Evolutionary conservation across 495 filamentous ascomycete genomes (phyloP).

Genomic region (Penicillium riverlandense): DNA sequence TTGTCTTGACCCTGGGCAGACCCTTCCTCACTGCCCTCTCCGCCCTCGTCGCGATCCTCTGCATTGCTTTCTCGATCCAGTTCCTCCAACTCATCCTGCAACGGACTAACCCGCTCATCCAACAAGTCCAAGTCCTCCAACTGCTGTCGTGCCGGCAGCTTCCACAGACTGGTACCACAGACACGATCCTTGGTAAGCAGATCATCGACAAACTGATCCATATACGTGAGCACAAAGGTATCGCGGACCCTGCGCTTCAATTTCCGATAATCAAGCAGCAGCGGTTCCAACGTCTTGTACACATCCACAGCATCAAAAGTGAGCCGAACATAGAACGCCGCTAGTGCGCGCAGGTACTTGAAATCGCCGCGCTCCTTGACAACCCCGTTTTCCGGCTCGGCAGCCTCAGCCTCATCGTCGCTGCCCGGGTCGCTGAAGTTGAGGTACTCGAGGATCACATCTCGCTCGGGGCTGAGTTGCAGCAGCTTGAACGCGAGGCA

Average conservation of each 20-base stretch:
- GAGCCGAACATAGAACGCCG: constrained; percentile 87
- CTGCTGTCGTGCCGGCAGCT: constrained; percentile 72
- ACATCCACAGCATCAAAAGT: constrained; percentile 79
- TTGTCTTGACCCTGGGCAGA: constrained; percentile 6
- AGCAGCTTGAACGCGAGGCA: constrained; percentile 94
- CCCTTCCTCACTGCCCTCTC: constrained; percentile 11
- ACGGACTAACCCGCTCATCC: constrained; percentile 76
- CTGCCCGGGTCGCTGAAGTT: constrained; percentile 42
- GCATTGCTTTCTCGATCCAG: constrained; percentile 62
- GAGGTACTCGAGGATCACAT: constrained; percentile 77
- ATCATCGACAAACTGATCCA: constrained; percentile 94
- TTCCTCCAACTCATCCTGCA: constrained; percentile 77
- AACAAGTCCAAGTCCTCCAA: constrained; percentile 87
- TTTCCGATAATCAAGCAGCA: constrained; percentile 78
- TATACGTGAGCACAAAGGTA: constrained; percentile 63
- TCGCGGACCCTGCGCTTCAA: constrained; percentile 65
- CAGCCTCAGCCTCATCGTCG: constrained; percentile 20
- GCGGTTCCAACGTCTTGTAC: constrained; percentile 72
- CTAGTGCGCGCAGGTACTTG: constrained; percentile 84
- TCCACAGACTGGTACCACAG: constrained; percentile 88
- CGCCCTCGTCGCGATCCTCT: constrained; percentile 11
- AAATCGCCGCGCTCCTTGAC: constrained; percentile 59
- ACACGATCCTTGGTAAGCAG: constrained; percentile 83
- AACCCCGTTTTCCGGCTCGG: constrained; percentile 15
- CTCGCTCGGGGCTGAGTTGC: constrained; percentile 72